phyloP scores from a whole-genome alignment of 495 filamentous ascomycete species.

The Tuber umbilicatum region DNA sequence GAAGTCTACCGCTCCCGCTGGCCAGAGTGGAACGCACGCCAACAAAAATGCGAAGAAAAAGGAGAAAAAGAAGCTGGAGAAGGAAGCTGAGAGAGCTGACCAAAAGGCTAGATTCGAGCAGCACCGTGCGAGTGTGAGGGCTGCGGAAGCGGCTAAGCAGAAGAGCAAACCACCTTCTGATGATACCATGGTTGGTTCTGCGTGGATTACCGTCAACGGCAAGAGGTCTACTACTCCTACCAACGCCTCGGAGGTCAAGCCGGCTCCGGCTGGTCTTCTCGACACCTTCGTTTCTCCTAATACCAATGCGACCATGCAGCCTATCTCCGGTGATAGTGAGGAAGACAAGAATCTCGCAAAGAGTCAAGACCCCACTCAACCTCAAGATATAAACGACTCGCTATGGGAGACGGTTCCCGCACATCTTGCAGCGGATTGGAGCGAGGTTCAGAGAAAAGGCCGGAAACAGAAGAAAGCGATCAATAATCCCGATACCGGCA shows the following conservation, averaged over 20 bases:
- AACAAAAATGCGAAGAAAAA: constrained; percentile 51
- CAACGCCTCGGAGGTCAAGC: constrained; percentile 16
- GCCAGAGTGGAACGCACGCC: constrained; percentile 41
- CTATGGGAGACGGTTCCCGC: constrained; percentile 42
- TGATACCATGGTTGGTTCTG: constrained; percentile 41
- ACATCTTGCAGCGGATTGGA: constrained; percentile 36
- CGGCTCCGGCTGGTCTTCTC: constrained; percentile 41
- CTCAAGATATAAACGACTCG: constrained; percentile 42
- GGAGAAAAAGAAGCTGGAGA: constrained; percentile 46
- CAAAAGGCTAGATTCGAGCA: constrained; percentile 47
- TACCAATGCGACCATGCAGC: constrained; percentile 4
- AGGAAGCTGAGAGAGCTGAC: constrained; percentile 47
- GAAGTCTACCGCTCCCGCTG: constrained; percentile 32
- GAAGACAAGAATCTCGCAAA: constrained; percentile 25
- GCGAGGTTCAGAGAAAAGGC: constrained; percentile 39
- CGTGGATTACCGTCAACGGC: constrained; percentile 42
- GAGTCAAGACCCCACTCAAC: constrained; percentile 38
- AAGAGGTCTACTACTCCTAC: constrained; percentile 16
- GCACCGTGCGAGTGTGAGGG: constrained; percentile 48
- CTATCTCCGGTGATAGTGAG: constrained; percentile 34
- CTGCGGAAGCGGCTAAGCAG: constrained; percentile 39
- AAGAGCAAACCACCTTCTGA: constrained; percentile 45
- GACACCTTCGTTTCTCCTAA: constrained; percentile 46
- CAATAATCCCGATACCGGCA: constrained; percentile 22
- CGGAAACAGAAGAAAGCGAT: constrained; percentile 35